Evolutionary conservation across 441 rosid genomes (phyloP).

Genomic region (Mallotus repandus): DNA sequence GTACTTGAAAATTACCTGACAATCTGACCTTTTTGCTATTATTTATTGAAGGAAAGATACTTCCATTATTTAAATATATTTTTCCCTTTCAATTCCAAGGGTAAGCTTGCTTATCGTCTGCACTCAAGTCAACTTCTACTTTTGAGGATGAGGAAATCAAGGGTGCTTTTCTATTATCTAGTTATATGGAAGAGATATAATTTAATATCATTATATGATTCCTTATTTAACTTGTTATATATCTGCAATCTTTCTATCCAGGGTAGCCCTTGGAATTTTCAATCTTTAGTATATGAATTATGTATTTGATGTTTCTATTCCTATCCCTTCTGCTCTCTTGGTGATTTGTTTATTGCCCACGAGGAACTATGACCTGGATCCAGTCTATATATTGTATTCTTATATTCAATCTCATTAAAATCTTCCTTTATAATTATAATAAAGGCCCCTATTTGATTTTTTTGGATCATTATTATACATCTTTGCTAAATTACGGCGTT

Average conservation of each 20-base stretch:
- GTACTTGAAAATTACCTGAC: conserved; percentile 20
- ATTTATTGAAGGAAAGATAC: conserved; percentile 36
- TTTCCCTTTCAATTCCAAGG: conserved; percentile 30
- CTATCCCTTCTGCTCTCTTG: conserved; percentile 13
- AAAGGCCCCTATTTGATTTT: not conserved
- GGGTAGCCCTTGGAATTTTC: conserved; percentile 29
- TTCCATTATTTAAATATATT: conserved; percentile 21
- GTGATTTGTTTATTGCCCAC: conserved; percentile 18
- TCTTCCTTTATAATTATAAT: not conserved
- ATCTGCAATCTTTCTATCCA: conserved; percentile 14
- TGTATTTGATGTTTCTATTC: conserved; percentile 45
- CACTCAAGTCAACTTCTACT: conserved; percentile 18
- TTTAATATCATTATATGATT: conserved; percentile 17
- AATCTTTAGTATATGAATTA: conserved; percentile 28
- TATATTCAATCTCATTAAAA: conserved; percentile 1
- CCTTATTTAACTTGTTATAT: not conserved
- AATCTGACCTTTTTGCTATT: conserved; percentile 32
- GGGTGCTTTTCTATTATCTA: conserved; percentile 13
- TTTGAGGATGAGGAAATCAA: conserved; percentile 27
- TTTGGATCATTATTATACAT: not conserved
- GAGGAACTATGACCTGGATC: conserved; percentile 32
- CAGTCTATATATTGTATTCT: conserved; percentile 25
- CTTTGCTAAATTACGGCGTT: not conserved
- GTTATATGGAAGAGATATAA: not conserved
- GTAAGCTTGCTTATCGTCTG: conserved; percentile 31